Conservation (phyloP, 768 basidiomycete genomes). For the Sistotremastrum suecicum region DNA sequence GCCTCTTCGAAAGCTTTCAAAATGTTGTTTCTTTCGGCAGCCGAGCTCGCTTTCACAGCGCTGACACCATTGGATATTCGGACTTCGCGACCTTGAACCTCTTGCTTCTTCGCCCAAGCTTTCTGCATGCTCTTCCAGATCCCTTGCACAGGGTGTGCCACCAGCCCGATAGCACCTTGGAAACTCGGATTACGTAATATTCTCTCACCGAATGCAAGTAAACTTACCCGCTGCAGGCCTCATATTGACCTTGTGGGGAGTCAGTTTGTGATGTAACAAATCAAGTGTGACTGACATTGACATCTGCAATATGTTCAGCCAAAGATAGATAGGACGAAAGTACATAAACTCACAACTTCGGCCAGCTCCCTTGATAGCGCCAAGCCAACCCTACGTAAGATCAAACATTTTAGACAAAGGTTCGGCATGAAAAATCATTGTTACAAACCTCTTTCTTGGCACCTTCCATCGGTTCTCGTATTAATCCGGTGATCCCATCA, state of each 20-base stretch:
- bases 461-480: conserved; percentile 23
- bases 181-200: too few relatives aligned
- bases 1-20: conserved; percentile 25
- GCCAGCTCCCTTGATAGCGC: conserved; percentile 22
- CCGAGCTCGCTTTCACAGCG: conserved; percentile 21
- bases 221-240: conserved; percentile 15
- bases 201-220: too few relatives aligned
- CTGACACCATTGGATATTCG: conserved; percentile 26
- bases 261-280: too few relatives aligned
- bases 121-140: conserved; percentile 24
- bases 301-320: conserved; percentile 9
- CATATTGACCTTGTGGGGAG: conserved; percentile 6
- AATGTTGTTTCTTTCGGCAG: conserved; percentile 19
- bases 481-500: conserved; percentile 26
- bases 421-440: background rate
- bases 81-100: conserved; percentile 21
- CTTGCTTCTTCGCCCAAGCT: conserved; percentile 16
- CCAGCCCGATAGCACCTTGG: conserved; percentile 12
- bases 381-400: conserved; percentile 16
- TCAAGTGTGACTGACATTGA: conserved; percentile 11
- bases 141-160: conserved; percentile 21
- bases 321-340: background rate
- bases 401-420: background rate
- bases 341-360: conserved; percentile 16
- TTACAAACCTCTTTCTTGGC: conserved; percentile 21